Base-by-base conservation (phyloP, 257 asterid species). In the Salvia hispanica region DNA sequence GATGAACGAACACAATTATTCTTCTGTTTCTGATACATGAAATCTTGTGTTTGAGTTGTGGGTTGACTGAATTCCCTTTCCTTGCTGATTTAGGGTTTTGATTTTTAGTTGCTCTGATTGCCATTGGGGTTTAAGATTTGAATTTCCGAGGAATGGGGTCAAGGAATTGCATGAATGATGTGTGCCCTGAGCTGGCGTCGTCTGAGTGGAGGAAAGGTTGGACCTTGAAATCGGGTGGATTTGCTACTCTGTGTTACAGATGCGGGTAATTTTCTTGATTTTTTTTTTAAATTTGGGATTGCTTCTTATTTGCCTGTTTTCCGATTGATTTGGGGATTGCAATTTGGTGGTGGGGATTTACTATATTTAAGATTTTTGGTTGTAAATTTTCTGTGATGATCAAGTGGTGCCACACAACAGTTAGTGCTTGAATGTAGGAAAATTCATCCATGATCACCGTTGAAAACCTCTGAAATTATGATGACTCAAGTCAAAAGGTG, bases 211-310 rank as follows among this genome's bases (percentile, higher is more conserved):
- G 86, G 86, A 83, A 80, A 64, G 99, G 98, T 11, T 94, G 99
- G 99, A 77, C 67, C 83, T 78, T 91, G 85, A 91, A 87, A 85
- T 89, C 95, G 9, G 97, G 99, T 61, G 96, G 90, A 84, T 80
- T 79, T 74, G 98, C 98, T 14, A 80, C 74, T 13, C 96, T 94
- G 25, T 91, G 99, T 67, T 75, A 34, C 80, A 77, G 70, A 71
- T 94, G 99, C 93, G 99, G 99, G 99, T 94, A 81, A 82, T 72
- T 74, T 15, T 69, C 50, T 63, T 14, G 37, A 34, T 50, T 33
- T 55, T 77, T 25, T 25, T 25, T 25, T 25, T 18, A 1, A 18
- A 18, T 18, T 18, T 25, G 31, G 2, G 3, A 25, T 25, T 25
- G 31, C 31, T 25, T 25, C 31, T 2, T 2, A 25, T 25, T 25